These are phyloP conservation scores for Rhizopus delemar DNA, from an alignment of 371 early-diverging fungal species.

Conservation along the genomic window DNA sequence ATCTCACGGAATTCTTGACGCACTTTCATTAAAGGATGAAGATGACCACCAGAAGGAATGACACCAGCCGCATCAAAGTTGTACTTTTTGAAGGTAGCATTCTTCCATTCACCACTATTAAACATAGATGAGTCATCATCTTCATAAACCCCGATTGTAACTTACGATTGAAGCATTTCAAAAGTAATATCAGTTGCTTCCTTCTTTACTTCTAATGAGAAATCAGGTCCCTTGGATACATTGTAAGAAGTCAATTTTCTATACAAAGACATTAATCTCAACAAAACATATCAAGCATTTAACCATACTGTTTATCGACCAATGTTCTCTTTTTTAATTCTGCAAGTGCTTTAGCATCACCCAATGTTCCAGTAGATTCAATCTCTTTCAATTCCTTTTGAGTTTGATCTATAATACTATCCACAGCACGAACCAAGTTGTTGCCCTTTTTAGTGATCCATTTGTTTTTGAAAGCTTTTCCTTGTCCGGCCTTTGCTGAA, in stretches of 20 bases:
- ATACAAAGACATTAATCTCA: constrained; percentile 8
- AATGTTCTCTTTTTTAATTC: constrained; percentile 91
- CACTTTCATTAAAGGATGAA: constrained; percentile 99
- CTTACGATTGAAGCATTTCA: constrained; percentile 87
- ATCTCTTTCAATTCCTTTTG: constrained; percentile 75
- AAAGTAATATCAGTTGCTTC: constrained; percentile 95
- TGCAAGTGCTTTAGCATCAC: constrained; percentile 67
- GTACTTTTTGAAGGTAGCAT: constrained; percentile 94
- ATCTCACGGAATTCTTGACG: constrained; percentile 99
- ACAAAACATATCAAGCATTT: not conserved
- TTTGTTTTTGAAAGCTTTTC: constrained; percentile 94
- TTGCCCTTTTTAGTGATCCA: constrained; percentile 89
- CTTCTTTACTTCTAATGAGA: constrained; percentile 79
- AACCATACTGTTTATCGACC: constrained; percentile 69
- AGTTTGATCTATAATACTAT: constrained; percentile 83
- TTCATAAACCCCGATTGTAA: not conserved
- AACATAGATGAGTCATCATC: not conserved
- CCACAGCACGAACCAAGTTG: constrained; percentile 73
- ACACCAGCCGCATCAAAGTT: constrained; percentile 96
- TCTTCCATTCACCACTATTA: constrained; percentile 88
- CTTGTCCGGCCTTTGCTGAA: constrained; percentile 89
- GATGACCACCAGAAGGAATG: constrained; percentile 85
- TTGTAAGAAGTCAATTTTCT: constrained; percentile 86
- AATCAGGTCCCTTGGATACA: constrained; percentile 88
- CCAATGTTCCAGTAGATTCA: constrained; percentile 62